Conservation (phyloP, 768 basidiomycete species). For the Russula ochroleuca region DNA sequence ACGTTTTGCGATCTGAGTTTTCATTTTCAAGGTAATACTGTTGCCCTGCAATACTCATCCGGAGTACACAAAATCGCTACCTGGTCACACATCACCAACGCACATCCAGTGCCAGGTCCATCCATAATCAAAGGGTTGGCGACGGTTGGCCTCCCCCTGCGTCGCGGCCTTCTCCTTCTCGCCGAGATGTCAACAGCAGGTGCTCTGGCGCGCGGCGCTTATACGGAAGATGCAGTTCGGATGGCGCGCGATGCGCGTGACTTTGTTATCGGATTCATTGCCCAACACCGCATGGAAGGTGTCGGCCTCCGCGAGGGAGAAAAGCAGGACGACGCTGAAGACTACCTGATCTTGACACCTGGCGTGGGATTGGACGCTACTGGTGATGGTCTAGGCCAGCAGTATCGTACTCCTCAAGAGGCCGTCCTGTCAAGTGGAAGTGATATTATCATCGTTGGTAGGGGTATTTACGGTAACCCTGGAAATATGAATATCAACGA, state of each 20-base stretch:
- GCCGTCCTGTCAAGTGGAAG: slow-evolving; percentile 79
- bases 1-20: background rate
- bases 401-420: slow-evolving; percentile 80
- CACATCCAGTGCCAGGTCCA: slow-evolving; percentile 94
- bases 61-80: slow-evolving; percentile 90
- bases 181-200: slow-evolving; percentile 96
- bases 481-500: slow-evolving; percentile 43
- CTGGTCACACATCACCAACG: slow-evolving; percentile 98
- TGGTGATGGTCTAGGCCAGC: slow-evolving; percentile 50
- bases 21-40: slow-evolving; percentile 79
- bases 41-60: slow-evolving; percentile 87
- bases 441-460: slow-evolving; percentile 96
- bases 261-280: slow-evolving; percentile 97
- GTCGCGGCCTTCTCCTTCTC: slow-evolving; percentile 83
- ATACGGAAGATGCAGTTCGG: slow-evolving; percentile 77
- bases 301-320: slow-evolving; percentile 40
- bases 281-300: slow-evolving; percentile 78
- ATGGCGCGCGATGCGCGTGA: slow-evolving; percentile 80
- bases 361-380: slow-evolving; percentile 80
- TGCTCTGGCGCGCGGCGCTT: slow-evolving; percentile 74
- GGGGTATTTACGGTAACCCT: slow-evolving; percentile 81
- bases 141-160: slow-evolving; percentile 77
- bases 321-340: slow-evolving; percentile 40
- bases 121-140: slow-evolving; percentile 89
- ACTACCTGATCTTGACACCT: slow-evolving; percentile 88